Evolutionary conservation across 2,329 filamentous ascomycete species (phyloP), one percentile per base, ranked within the genome.

Genomic region (Microcyclosporella mali): DNA sequence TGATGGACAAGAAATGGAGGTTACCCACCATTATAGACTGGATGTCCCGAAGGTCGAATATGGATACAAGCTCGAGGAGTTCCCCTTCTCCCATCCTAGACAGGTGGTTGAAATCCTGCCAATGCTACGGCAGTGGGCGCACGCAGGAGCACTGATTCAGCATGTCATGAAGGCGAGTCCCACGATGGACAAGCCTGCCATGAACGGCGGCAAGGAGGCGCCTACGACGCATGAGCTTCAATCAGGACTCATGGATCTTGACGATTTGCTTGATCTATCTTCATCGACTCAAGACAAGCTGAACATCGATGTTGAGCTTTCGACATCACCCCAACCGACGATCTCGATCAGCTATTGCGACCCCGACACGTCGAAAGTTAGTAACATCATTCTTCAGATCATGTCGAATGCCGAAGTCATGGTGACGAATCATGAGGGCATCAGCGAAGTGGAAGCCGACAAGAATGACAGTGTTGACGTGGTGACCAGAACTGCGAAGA

Each of bases 31-130:
- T 10, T 85, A 83, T 57, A 79, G 74, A 0, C 70, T 92, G 1
- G 79, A 79, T 50, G 77, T 88, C 14, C 79, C 84, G 41, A 87
- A 86, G 61, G 77, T 79, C 2, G 84, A 88, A 7, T 87, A 83
- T 52, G 83, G 81, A 0, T 76, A 81, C 43, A 71, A 73, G 2
- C 63, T 94, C 7, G 76, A 75, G 1, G 78, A 82, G 42, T 70
- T 92, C 25, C 80, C 85, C 0, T 90, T 94, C 57, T 78, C 79
- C 2, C 87, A 94, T 56, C 87, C 87, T 0, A 77, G 80, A 37
- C 85, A 94, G 58, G 68, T 94, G 3, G 69, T 89, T 6, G 74
- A 78, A 40, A 78, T 89, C 58, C 71, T 94, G n/a, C 85, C 86
- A 0, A 70, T 75, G 3, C 69, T 92, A 12, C 74, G 87, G 11